phyloP scores from a whole-genome alignment of 495 filamentous ascomycete genomes.

The Penicillium atrosanguineum region DNA sequence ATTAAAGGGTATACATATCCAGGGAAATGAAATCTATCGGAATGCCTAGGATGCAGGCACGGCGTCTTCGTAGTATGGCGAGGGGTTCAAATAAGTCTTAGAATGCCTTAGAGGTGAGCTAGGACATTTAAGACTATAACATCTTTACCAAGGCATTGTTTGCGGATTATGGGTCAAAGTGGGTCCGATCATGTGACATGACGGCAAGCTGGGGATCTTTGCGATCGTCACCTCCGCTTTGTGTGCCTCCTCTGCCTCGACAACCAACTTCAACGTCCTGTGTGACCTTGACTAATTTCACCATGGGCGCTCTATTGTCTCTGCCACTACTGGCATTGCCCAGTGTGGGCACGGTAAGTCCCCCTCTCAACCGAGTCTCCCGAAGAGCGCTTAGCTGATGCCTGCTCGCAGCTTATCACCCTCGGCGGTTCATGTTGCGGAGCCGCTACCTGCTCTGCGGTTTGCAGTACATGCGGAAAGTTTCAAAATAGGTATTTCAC shows the following conservation, averaged over 20 bases:
- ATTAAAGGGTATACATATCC: too few species aligned
- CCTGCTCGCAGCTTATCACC: conserved; percentile 59
- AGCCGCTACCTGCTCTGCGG: conserved; percentile 89
- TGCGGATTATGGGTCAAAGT: neutral
- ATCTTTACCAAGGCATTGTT: too few species aligned
- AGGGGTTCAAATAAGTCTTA: too few species aligned
- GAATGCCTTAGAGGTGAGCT: too few species aligned
- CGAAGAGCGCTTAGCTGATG: conserved; percentile 39
- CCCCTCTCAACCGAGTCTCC: neutral
- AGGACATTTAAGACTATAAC: too few species aligned
- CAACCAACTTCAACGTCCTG: neutral
- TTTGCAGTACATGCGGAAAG: conserved; percentile 92
- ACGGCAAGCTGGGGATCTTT: conserved; percentile 15
- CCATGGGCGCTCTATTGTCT: conserved; percentile 88
- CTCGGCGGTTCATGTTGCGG: conserved; percentile 87
- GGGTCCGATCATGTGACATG: conserved; percentile 4
- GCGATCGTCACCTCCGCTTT: conserved; percentile 9
- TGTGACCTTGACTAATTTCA: neutral
- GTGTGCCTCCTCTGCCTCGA: conserved; percentile 3
- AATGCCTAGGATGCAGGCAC: too few species aligned
- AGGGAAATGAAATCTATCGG: too few species aligned
- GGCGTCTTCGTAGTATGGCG: too few species aligned
- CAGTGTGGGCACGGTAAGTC: conserved; percentile 77
- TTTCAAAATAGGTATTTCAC: conserved; percentile 80
- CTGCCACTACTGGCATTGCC: conserved; percentile 86